Conservation (phyloP, 441 rosid species). For the Aquilaria agallochum region DNA sequence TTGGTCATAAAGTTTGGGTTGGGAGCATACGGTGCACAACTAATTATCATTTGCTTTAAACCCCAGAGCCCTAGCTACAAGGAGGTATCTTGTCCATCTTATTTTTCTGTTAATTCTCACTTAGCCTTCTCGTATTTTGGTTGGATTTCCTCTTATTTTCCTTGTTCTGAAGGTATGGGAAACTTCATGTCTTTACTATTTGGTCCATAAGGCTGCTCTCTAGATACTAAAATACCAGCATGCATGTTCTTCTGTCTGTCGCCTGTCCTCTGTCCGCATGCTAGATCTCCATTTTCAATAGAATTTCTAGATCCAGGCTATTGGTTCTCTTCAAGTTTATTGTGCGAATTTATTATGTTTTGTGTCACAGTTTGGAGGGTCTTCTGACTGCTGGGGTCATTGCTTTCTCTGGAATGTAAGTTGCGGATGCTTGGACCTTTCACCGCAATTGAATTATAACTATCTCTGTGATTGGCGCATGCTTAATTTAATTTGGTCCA, state of each 20-base stretch:
- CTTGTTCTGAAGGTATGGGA: conserved; percentile 69
- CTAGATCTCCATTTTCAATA: neutral
- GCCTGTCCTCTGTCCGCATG: neutral
- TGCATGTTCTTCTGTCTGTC: conserved; percentile 25
- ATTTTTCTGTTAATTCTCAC: neutral
- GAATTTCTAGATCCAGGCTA: neutral
- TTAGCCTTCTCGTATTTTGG: neutral
- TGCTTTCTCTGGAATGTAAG: conserved; percentile 90
- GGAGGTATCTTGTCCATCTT: conserved; percentile 39
- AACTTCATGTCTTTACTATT: conserved; percentile 84
- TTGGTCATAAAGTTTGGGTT: conserved; percentile 33
- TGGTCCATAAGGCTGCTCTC: conserved; percentile 92
- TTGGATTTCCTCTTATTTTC: neutral
- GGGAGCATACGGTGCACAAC: conserved; percentile 85
- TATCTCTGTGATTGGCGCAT: conserved; percentile 2
- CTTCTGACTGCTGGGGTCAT: conserved; percentile 81
- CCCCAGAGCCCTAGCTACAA: conserved; percentile 75
- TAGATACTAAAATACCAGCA: conserved; percentile 68
- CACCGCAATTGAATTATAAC: neutral
- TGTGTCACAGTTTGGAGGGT: conserved; percentile 73
- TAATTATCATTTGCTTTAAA: conserved; percentile 34
- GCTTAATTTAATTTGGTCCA: conserved; percentile 3
- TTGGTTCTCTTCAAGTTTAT: neutral
- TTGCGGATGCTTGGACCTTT: conserved; percentile 12
- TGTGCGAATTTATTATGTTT: neutral